Conservation (phyloP, 352 stramenopile genomes). For the Elongisporangium anandrum region DNA sequence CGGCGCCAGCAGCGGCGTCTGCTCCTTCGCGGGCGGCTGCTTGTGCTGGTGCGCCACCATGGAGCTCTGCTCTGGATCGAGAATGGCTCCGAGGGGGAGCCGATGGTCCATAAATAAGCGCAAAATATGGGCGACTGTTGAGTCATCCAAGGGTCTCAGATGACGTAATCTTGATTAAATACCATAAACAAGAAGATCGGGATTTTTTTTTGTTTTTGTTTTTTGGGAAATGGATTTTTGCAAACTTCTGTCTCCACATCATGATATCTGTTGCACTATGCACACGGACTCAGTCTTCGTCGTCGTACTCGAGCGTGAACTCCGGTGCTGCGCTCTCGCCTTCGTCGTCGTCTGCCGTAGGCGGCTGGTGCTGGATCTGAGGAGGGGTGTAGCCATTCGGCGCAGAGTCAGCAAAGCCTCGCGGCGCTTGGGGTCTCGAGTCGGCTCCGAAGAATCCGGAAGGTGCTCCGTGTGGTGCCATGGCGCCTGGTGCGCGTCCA, state of each 20-base stretch:
- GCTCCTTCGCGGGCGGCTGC: not conserved
- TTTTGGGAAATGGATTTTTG: no score
- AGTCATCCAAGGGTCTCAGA: no score
- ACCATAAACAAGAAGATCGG: no score
- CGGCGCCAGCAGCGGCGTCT: not conserved
- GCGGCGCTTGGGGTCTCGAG: constrained; percentile 12
- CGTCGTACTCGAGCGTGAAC: constrained; percentile 77
- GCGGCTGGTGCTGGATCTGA: constrained; percentile 6
- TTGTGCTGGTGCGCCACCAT: no score
- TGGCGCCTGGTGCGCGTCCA: constrained; percentile 1
- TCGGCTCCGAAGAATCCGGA: constrained; percentile 16
- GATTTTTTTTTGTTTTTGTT: no score
- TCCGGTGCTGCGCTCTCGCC: constrained; percentile 44
- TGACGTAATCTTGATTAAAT: no score
- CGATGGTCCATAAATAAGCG: no score
- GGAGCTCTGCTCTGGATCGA: no score
- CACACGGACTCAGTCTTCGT: constrained; percentile 69
- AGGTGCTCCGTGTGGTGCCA: constrained; percentile 12
- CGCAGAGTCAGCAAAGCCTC: not conserved
- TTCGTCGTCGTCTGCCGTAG: constrained; percentile 55
- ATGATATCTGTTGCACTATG: no score
- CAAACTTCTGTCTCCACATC: no score
- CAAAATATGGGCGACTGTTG: no score
- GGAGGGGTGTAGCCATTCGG: not conserved
- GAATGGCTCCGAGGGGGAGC: no score